Percentiles rank a stretch among this genome's conserved stretches.
Evolutionary conservation across 768 basidiomycete genomes (phyloP).

Genomic region (Pilatotrama ljubarskyi): DNA sequence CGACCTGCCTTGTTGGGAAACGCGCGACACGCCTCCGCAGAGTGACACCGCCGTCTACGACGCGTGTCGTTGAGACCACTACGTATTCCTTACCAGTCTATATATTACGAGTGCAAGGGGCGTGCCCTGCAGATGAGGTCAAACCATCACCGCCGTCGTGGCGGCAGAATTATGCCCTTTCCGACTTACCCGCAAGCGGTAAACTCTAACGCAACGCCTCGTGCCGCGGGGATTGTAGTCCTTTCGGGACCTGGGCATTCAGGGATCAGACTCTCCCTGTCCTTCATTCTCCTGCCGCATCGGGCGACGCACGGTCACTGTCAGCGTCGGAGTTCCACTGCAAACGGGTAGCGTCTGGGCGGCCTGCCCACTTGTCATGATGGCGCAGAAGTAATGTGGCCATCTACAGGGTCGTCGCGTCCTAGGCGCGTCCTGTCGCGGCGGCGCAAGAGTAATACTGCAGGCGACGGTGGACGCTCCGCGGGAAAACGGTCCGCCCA

Average conservation of each 20-base stretch:
- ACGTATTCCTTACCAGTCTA: slow-evolving; percentile 9
- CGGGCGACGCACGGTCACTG: neutral
- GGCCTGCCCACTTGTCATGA: slow-evolving; percentile 2
- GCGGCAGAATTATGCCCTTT: slow-evolving; percentile 1
- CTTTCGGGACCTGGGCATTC: neutral
- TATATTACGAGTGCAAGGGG: slow-evolving; percentile 1
- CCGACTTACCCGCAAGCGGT: neutral
- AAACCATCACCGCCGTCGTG: neutral
- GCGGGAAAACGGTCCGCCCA: slow-evolving; percentile 12
- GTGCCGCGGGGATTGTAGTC: slow-evolving; percentile 12
- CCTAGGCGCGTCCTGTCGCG: neutral
- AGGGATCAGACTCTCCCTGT: slow-evolving; percentile 4
- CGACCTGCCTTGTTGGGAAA: slow-evolving; percentile 8
- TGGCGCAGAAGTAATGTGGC: neutral
- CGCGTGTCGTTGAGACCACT: slow-evolving; percentile 10
- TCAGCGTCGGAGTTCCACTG: slow-evolving; percentile 1
- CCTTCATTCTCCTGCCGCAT: neutral
- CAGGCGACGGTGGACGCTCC: neutral
- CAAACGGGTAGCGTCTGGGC: neutral
- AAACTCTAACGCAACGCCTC: neutral
- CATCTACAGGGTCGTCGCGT: neutral
- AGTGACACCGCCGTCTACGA: neutral
- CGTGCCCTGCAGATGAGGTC: neutral
- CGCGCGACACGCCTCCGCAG: neutral
- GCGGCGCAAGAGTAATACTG: neutral